Base-by-base conservation (phyloP, 2,329 filamentous ascomycete species). In the Pseudogymnoascus sp. region DNA sequence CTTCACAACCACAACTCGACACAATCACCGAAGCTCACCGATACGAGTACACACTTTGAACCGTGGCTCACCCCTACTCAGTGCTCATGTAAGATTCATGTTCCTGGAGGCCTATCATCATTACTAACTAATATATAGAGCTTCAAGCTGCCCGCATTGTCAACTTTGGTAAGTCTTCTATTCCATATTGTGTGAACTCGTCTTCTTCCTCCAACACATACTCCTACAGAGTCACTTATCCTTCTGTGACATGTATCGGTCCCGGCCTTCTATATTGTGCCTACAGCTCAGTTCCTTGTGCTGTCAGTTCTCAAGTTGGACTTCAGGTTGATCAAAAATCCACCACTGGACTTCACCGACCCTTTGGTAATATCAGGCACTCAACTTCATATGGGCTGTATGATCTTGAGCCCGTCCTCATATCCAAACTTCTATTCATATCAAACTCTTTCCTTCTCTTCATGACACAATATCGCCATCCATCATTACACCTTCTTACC, bases 361-460 rank as follows among this genome's bases (percentile, higher is more conserved):
- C 49, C 4, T 33, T 12, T 55, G 49, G 16, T 11, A 55, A 33
- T 6, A 55, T 22, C n/a, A 55, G 25, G 5, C 8, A 7, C 11
- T 22, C 25, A 12, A 7, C n/a, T 19, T 55, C 25, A 55, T 33
- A 55, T 19, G 12, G 14, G 9, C 25, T 22, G 11, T 55, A 55
- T 33, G 28, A 33, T 14, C 28, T 12, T 22, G 28, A 16, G 28
- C 49, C 49, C 9, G 3, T 28, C n/a, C 33, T 62, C 35, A 8
- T 33, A 61, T 62, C 25, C 59, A 60, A 61, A 60, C 42, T 45
- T 45, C 22, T 22, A 19, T 61, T 58, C 28, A 33, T 60, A 65
- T 65, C 49, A 16, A 62, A 49, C 35, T 63, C 9, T 59, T 59
- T 61, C 64, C 30, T 14, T 12, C 28, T 33, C 9, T 33, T 22